phyloP scores from a whole-genome alignment of 148 eudicot genomes.

The Pouteria glomerata region DNA sequence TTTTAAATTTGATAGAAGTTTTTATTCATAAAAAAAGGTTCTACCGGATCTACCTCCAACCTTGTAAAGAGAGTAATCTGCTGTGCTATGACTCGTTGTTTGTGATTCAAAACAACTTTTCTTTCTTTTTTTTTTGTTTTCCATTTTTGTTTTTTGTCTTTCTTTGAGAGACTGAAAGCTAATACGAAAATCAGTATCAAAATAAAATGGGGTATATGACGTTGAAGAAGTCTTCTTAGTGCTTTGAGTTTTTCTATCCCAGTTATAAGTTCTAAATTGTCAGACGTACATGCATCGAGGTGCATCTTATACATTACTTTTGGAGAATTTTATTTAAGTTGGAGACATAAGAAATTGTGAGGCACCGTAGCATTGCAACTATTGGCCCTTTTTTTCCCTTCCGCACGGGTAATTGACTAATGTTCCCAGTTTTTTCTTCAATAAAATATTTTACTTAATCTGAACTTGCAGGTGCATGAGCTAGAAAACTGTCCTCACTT shows the following conservation, averaged over 20 bases:
- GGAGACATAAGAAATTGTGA: neutral
- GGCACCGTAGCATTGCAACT: neutral
- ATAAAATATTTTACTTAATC: neutral
- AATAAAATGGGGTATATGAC: neutral
- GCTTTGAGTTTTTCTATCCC: neutral
- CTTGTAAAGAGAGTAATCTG: too few species aligned
- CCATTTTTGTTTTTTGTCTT: too few species aligned
- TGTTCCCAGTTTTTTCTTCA: neutral
- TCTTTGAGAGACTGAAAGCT: too few species aligned
- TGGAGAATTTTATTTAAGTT: neutral
- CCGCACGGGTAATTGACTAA: neutral
- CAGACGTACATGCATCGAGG: neutral
- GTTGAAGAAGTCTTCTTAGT: too few species aligned
- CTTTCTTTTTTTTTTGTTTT: too few species aligned
- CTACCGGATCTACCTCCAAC: too few species aligned
- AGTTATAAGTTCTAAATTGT: neutral
- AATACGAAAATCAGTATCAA: neutral
- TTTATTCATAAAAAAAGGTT: too few species aligned
- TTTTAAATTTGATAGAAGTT: too few species aligned
- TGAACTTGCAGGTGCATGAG: slow-evolving; percentile 70
- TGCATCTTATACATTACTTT: neutral
- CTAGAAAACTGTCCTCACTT: slow-evolving; percentile 68
- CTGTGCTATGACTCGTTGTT: too few species aligned
- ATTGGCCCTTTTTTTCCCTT: neutral
- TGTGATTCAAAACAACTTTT: too few species aligned